These are phyloP conservation scores for Litsea cubeba DNA, from an alignment of 164 flowering plant genomes.

Conservation along the genomic window DNA sequence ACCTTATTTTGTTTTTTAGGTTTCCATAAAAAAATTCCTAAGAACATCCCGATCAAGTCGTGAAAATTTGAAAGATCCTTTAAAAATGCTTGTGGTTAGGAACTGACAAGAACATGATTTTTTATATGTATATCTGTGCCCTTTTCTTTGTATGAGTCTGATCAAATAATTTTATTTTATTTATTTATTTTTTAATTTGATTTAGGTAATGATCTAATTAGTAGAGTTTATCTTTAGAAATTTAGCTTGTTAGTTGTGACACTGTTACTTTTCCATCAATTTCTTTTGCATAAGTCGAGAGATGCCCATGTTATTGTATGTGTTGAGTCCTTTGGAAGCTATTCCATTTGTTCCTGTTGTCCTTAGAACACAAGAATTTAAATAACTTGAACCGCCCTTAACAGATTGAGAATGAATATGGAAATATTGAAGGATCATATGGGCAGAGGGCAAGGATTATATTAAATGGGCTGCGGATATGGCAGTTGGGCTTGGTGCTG, in stretches of 20 bases:
- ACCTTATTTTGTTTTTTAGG: background rate
- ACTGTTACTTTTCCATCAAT: background rate
- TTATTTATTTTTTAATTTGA: too few species aligned
- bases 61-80: background rate
- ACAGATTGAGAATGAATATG: constrained; percentile 98
- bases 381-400: constrained; percentile 13
- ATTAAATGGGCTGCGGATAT: constrained; percentile 86
- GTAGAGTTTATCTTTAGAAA: background rate
- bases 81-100: background rate
- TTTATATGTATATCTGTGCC: background rate
- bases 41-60: background rate
- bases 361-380: background rate
- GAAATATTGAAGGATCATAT: constrained; percentile 58
- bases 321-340: background rate
- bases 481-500: constrained; percentile 85
- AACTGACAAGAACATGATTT: background rate
- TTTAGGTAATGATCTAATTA: background rate
- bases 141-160: background rate
- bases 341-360: background rate
- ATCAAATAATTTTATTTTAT: background rate
- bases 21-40: background rate
- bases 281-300: background rate
- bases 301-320: background rate
- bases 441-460: constrained; percentile 66
- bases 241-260: background rate